phyloP scores from a whole-genome alignment of 306 rosid genomes.

The Dicorynia guianensis region DNA sequence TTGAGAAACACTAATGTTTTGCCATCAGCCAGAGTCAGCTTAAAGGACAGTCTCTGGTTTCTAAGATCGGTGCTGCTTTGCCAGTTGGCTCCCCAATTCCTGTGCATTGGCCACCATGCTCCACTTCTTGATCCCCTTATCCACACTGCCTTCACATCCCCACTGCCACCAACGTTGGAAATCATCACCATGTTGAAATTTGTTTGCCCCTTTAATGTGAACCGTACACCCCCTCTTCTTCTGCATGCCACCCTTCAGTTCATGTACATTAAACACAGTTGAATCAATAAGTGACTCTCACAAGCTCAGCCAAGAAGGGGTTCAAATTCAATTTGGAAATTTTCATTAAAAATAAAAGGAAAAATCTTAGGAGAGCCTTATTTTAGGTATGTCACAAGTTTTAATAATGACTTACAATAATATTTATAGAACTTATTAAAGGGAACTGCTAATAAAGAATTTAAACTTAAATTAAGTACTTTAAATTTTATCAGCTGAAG shows the following conservation, averaged over 20 bases:
- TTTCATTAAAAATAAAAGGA: no score
- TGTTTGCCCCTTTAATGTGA: slow-evolving; percentile 80
- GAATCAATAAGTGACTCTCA: not conserved
- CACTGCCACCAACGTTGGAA: slow-evolving; percentile 82
- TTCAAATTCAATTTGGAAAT: no score
- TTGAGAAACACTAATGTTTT: slow-evolving; percentile 53
- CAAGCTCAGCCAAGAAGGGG: no score
- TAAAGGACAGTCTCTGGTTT: slow-evolving; percentile 70
- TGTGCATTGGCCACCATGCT: slow-evolving; percentile 71
- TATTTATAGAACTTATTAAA: no score
- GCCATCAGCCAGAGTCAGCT: slow-evolving; percentile 65
- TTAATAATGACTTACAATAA: no score
- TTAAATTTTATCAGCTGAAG: no score
- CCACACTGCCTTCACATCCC: slow-evolving; percentile 73
- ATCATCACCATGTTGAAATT: slow-evolving; percentile 89
- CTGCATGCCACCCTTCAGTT: slow-evolving; percentile 67
- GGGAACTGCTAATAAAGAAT: no score
- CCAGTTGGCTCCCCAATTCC: slow-evolving; percentile 94
- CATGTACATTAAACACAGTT: not conserved
- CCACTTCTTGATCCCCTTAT: slow-evolving; percentile 57
- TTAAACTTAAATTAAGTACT: no score
- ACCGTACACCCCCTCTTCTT: slow-evolving; percentile 84
- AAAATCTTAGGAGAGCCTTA: no score
- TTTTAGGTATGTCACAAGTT: no score
- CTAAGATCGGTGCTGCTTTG: slow-evolving; percentile 70